Percentiles rank a stretch among this genome's conserved stretches.
These are phyloP conservation scores for Aspergillus unguis DNA, from an alignment of 2,329 filamentous ascomycete genomes.

Conservation along the genomic window DNA sequence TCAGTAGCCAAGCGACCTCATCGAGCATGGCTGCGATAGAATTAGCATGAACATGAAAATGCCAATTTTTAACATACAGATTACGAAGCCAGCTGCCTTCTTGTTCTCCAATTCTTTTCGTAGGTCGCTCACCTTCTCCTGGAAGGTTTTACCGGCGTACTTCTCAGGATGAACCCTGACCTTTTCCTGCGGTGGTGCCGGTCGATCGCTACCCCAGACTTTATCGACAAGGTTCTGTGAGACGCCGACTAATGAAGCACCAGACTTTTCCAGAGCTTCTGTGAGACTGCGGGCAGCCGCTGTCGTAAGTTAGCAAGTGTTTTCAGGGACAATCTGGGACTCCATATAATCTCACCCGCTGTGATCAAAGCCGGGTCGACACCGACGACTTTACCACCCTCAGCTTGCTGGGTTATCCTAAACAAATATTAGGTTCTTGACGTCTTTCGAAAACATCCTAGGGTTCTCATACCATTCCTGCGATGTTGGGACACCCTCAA, in stretches of 20 bases:
- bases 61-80: slow-evolving; percentile 51
- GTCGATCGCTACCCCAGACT: slow-evolving; percentile 77
- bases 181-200: slow-evolving; percentile 69
- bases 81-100: slow-evolving; percentile 79
- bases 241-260: slow-evolving; percentile 70
- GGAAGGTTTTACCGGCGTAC: slow-evolving; percentile 77
- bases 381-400: slow-evolving; percentile 80
- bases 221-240: slow-evolving; percentile 82
- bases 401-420: slow-evolving; percentile 73
- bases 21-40: slow-evolving; percentile 69
- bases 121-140: slow-evolving; percentile 78
- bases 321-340: background rate
- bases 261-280: slow-evolving; percentile 83
- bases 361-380: slow-evolving; percentile 89
- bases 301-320: slow-evolving; percentile 20
- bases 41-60: slow-evolving; percentile 12
- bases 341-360: slow-evolving; percentile 46
- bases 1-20: slow-evolving; percentile 98
- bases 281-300: slow-evolving; percentile 70
- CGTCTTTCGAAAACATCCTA: too few relatives aligned
- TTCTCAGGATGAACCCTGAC: slow-evolving; percentile 68
- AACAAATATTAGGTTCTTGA: slow-evolving; percentile 2
- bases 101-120: slow-evolving; percentile 91
- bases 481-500: slow-evolving; percentile 94
- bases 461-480: slow-evolving; percentile 72